A percentile compares a stretch with the other conserved stretches of the same genome.
Evolutionary conservation across 345 rosid genomes (phyloP).

Genomic region (Trapa bicornis): DNA sequence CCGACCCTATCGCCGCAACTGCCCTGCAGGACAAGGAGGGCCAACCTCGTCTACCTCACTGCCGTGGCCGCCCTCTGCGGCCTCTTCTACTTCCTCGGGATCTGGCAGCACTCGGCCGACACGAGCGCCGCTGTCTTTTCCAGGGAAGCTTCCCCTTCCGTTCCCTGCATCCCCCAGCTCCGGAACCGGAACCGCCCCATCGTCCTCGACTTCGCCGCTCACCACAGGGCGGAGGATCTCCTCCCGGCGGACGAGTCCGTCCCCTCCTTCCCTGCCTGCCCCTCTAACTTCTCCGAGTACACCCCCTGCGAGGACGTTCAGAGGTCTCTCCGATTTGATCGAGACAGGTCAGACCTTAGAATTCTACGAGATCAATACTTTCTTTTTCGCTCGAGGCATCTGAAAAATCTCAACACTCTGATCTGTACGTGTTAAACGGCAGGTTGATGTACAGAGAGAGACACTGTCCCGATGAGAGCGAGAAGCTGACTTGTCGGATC

Average conservation of each 20-base stretch:
- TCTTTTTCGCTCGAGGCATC: not conserved
- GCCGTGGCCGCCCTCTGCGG: slow-evolving; percentile 35
- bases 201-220: slow-evolving; percentile 42
- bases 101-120: slow-evolving; percentile 34
- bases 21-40: slow-evolving; percentile 27
- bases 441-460: slow-evolving; percentile 59
- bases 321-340: slow-evolving; percentile 43
- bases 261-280: slow-evolving; percentile 45
- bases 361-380: too few species aligned
- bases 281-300: slow-evolving; percentile 34
- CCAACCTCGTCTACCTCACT: slow-evolving; percentile 36
- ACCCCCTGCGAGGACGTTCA: slow-evolving; percentile 67
- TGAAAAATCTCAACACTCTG: not conserved
- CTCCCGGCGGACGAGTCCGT: slow-evolving; percentile 27
- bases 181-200: slow-evolving; percentile 6
- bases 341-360: slow-evolving; percentile 18
- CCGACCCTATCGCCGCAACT: not conserved
- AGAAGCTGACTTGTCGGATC: slow-evolving; percentile 45
- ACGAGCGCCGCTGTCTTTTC: slow-evolving; percentile 14
- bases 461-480: slow-evolving; percentile 50
- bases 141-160: not conserved
- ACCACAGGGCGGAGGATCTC: slow-evolving; percentile 39
- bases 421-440: not conserved
- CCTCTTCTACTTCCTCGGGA: slow-evolving; percentile 39
- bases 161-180: slow-evolving; percentile 12